phyloP scores from a whole-genome alignment of 202 grass and related monocot species.

The Zoysia matrella region DNA sequence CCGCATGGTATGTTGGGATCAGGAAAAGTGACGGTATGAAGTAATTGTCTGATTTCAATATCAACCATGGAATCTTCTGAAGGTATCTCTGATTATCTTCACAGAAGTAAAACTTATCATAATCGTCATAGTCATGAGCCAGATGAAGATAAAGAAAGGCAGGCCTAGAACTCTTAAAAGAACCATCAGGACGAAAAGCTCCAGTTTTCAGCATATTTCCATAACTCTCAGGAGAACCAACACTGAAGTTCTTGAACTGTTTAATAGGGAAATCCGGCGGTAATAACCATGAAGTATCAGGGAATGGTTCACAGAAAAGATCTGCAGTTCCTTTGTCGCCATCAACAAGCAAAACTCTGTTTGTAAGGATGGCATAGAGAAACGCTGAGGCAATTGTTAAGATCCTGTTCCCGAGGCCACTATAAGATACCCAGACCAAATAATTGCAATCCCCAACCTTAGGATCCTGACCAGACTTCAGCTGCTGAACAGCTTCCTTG shows the following conservation, averaged over 20 bases:
- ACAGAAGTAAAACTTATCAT: conserved; percentile 89
- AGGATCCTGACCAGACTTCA: conserved; percentile 50
- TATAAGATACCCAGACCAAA: conserved; percentile 79
- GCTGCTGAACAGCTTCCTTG: conserved; percentile 51
- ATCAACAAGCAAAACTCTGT: conserved; percentile 81
- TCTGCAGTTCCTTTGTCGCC: conserved; percentile 57
- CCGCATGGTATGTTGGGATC: conserved; percentile 63
- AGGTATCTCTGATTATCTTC: conserved; percentile 78
- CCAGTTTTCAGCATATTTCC: conserved; percentile 71
- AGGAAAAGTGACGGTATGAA: conserved; percentile 92
- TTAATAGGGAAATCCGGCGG: conserved; percentile 71
- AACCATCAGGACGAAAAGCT: conserved; percentile 37
- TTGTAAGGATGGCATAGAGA: conserved; percentile 87
- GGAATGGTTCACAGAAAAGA: conserved; percentile 62
- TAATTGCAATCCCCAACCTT: conserved; percentile 70
- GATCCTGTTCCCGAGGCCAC: conserved; percentile 89
- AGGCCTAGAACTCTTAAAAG: conserved; percentile 32
- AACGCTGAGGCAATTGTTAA: conserved; percentile 79
- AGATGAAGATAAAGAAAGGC: conserved; percentile 84
- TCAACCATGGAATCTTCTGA: conserved; percentile 64
- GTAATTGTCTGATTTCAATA: conserved; percentile 83
- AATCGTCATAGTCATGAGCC: conserved; percentile 63
- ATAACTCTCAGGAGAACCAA: conserved; percentile 59
- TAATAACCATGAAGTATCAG: conserved; percentile 56
- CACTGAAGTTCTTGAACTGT: conserved; percentile 57